These are phyloP conservation scores for Chytriomyces sp. DNA, from an alignment of 192 early-diverging fungal species.

Conservation along the genomic window DNA sequence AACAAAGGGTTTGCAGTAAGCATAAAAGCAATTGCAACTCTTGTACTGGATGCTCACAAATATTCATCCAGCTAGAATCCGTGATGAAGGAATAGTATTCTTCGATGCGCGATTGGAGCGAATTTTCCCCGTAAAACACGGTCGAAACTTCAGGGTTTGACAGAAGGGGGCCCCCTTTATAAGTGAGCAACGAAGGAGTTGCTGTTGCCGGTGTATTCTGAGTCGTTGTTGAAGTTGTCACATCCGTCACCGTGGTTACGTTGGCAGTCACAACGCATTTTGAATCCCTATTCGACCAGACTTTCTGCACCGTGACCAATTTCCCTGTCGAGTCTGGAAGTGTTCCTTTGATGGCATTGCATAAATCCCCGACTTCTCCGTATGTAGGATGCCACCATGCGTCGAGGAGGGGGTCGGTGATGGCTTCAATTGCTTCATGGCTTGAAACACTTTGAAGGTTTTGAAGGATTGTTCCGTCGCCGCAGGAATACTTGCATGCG, in stretches of 20 bases:
- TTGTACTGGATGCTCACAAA: not conserved
- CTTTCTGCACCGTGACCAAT: not conserved
- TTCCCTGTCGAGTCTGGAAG: not conserved
- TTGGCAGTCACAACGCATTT: not conserved
- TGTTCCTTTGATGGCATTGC: not conserved
- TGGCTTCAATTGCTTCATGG: not conserved
- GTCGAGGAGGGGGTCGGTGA: not conserved
- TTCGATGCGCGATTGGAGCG: not conserved
- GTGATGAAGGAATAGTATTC: not conserved
- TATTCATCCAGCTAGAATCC: not conserved
- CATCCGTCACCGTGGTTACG: not conserved
- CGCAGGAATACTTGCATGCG: not conserved
- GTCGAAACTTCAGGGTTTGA: not conserved
- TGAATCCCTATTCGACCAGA: not conserved
- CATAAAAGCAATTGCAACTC: no score
- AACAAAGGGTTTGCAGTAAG: no score
- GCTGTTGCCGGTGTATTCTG: not conserved
- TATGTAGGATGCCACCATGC: not conserved
- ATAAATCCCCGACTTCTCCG: not conserved
- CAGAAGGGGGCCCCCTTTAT: not conserved
- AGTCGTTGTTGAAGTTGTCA: not conserved
- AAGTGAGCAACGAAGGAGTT: not conserved
- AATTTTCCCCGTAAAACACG: not conserved
- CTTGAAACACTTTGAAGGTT: not conserved
- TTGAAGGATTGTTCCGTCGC: not conserved